Evolutionary conservation across 1,284 basidiomycete species (phyloP), one percentile per base, ranked within the genome.

Genomic region (Melampsora larici-populina): DNA sequence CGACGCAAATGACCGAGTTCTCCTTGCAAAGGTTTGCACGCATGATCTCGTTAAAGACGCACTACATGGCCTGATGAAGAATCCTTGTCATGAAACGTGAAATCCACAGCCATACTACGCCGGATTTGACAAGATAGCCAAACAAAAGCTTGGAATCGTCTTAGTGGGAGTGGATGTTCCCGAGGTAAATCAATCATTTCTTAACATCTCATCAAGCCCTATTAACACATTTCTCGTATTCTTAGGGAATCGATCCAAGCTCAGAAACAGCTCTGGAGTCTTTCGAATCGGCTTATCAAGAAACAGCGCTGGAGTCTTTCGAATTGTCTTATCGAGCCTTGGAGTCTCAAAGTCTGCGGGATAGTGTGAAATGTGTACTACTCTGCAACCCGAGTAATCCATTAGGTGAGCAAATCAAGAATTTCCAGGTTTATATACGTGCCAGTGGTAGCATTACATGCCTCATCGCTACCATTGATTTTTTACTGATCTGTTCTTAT

Each of bases 361-460:
- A 60, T 29, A 31, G 18, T 29, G 49, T 74, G 13, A 74, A 66
- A 74, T 24, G 60, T 40, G 64, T 74, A 8, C 26, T 74, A 65
- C 63, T 74, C 24, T 74, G 46, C 26, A 74, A 74, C n/a, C 72
- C 72, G 31, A 60, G 65, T 29, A 74, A 74, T 48, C 72, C 72
- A 17, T 26, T 74, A 36, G 72, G 72, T 67, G 26, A 74, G 62
- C 26, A 1, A 13, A 70, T 17, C 31, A 33, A 62, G 1, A 24
- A 65, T 40, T 33, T 40, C 17, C n/a, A 26, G n/a, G 4, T 18
- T 43, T 13, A 9, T 43, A 46, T 17, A 24, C 26, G 17, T 49
- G 18, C 48, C 36, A 3, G 9, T 9, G 9, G 3, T 36, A 21
- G 5, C 8, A 13, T 48, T 49, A 7, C 33, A 49, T 26, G 11